Conservation (phyloP, 371 early-diverging fungal species). For the Neoconidiobolus thromboides region DNA sequence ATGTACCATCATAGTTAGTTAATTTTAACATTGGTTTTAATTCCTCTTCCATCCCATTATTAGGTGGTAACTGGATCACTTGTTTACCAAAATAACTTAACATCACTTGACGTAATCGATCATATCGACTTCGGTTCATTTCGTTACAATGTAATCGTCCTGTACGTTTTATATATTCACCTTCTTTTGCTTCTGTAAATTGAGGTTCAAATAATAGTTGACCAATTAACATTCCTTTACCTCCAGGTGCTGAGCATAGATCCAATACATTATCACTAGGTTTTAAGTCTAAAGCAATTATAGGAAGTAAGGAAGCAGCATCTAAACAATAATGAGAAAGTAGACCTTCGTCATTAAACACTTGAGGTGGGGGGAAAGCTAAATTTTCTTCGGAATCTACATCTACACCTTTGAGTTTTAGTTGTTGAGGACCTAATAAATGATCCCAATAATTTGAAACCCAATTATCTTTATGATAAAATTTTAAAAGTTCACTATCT, state of each 20-base stretch:
- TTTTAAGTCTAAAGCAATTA: conserved; percentile 21
- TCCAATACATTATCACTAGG: conserved; percentile 40
- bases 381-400: not conserved
- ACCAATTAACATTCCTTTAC: conserved; percentile 26
- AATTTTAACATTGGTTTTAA: not conserved
- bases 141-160: not conserved
- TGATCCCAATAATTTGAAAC: not conserved
- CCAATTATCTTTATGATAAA: not conserved
- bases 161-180: not conserved
- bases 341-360: not conserved
- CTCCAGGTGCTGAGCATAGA: conserved; percentile 47
- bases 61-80: not conserved
- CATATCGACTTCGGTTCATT: not conserved
- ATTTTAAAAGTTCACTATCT: not conserved
- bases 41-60: not conserved
- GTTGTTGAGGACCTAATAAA: not conserved
- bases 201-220: not conserved
- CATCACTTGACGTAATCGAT: not conserved
- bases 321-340: conserved; percentile 35
- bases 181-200: too few relatives aligned
- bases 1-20: conserved; percentile 31
- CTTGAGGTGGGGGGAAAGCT: not conserved
- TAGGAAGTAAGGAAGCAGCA: conserved; percentile 43
- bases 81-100: not conserved
- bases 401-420: not conserved